These are phyloP conservation scores for Wallacemonas sp. DNA, from an alignment of 208 protist genomes.

Conservation along the genomic window DNA sequence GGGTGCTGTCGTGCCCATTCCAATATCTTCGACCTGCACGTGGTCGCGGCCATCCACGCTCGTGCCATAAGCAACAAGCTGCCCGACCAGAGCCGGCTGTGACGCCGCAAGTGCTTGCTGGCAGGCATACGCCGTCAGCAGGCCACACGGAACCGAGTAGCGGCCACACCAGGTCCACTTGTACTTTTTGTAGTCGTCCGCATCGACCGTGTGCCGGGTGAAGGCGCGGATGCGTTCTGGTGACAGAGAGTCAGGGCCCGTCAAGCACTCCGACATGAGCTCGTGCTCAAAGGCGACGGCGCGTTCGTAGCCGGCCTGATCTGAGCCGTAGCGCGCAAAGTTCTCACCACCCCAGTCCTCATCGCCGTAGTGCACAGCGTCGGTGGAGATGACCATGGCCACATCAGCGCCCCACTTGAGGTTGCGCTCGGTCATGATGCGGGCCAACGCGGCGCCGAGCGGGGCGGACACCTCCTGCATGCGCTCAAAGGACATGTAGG, in stretches of 20 bases:
- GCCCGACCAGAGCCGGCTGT: slow-evolving; percentile 16
- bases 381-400: slow-evolving; percentile 31
- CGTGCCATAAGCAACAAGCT: slow-evolving; percentile 22
- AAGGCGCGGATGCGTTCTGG: slow-evolving; percentile 15
- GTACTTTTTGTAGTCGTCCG: slow-evolving; percentile 26
- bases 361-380: slow-evolving; percentile 29
- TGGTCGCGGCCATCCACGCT: slow-evolving; percentile 27
- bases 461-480: slow-evolving; percentile 20
- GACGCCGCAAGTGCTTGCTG: slow-evolving; percentile 18
- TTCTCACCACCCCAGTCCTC: slow-evolving; percentile 24
- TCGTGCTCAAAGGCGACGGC: slow-evolving; percentile 24
- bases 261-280: slow-evolving; percentile 23
- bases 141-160: slow-evolving; percentile 30
- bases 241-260: slow-evolving; percentile 6
- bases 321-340: slow-evolving; percentile 21
- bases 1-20: slow-evolving; percentile 28
- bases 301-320: slow-evolving; percentile 24
- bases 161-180: slow-evolving; percentile 34
- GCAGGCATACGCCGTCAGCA: slow-evolving; percentile 15
- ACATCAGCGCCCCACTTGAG: slow-evolving; percentile 28
- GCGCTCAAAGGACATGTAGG: slow-evolving; percentile 23
- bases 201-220: slow-evolving; percentile 23
- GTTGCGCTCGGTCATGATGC: slow-evolving; percentile 16
- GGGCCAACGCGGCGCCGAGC: slow-evolving; percentile 17
- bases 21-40: slow-evolving; percentile 21